Conservation (phyloP, 768 basidiomycete species). For the Russula compacta region DNA sequence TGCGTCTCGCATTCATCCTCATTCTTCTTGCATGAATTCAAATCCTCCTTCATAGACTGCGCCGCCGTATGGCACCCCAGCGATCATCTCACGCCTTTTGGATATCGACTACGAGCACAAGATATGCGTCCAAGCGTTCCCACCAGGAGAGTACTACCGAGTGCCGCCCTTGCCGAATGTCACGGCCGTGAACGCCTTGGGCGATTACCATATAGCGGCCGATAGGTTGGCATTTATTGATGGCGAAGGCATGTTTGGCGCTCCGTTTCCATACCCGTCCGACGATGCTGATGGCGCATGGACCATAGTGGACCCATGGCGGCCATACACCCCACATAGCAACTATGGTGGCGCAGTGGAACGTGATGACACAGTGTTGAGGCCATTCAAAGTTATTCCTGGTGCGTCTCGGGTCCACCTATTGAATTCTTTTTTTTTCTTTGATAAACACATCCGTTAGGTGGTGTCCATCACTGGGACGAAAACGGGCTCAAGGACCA, state of each 20-base stretch:
- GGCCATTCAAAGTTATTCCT: conserved; percentile 83
- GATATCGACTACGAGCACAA: conserved; percentile 64
- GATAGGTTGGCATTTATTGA: conserved; percentile 85
- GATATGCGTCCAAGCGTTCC: conserved; percentile 65
- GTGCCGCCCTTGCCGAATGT: conserved; percentile 74
- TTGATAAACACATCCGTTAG: conserved; percentile 31
- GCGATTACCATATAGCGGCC: conserved; percentile 74
- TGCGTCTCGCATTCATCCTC: conserved; percentile 27
- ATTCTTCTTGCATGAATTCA: not conserved
- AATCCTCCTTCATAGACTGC: conserved; percentile 41
- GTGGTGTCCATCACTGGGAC: conserved; percentile 66
- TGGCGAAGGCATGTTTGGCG: conserved; percentile 48
- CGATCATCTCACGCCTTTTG: conserved; percentile 72
- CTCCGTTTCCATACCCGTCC: not conserved
- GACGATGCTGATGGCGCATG: not conserved
- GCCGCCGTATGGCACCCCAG: conserved; percentile 57
- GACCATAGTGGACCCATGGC: conserved; percentile 76
- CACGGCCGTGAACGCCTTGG: conserved; percentile 71
- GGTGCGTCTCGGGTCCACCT: conserved; percentile 37
- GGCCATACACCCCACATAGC: conserved; percentile 78
- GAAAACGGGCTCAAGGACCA: conserved; percentile 65
- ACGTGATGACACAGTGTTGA: conserved; percentile 59
- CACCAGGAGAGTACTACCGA: conserved; percentile 62
- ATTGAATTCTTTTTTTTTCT: too few relatives aligned
- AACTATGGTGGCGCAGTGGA: conserved; percentile 46